These are phyloP conservation scores for Fusarium xylarioides DNA, from an alignment of 2,329 filamentous ascomycete genomes.

Conservation along the genomic window DNA sequence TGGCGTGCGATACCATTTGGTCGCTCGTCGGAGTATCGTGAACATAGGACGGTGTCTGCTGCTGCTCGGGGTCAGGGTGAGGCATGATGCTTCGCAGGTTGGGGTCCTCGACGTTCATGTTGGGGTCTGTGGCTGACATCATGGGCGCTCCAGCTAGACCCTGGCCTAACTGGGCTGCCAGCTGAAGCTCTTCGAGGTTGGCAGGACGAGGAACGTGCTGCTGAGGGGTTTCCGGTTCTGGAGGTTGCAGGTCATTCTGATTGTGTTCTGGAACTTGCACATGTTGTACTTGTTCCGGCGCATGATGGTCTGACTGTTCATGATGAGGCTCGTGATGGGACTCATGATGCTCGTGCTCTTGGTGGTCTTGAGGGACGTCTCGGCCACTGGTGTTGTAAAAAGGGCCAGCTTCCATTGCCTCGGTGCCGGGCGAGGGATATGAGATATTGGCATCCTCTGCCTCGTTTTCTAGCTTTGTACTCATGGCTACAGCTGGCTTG, in stretches of 20 bases:
- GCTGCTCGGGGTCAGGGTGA: constrained; percentile 52
- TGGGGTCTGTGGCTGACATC: constrained; percentile 58
- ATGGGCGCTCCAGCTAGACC: constrained; percentile 60
- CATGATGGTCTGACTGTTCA: constrained; percentile 42
- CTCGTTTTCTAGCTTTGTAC: constrained; percentile 48
- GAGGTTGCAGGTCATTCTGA: constrained; percentile 43
- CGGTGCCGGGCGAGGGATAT: constrained; percentile 58
- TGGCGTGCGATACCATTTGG: constrained; percentile 48
- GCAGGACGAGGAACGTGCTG: constrained; percentile 55
- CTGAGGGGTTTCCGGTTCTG: constrained; percentile 51
- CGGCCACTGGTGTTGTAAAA: constrained; percentile 55
- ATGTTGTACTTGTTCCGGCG: constrained; percentile 42
- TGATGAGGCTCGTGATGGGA: constrained; percentile 36
- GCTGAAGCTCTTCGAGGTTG: constrained; percentile 65
- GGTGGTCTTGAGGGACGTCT: constrained; percentile 46
- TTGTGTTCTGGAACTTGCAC: constrained; percentile 44
- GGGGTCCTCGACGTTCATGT: constrained; percentile 55
- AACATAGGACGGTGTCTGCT: constrained; percentile 49
- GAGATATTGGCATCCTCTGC: constrained; percentile 51
- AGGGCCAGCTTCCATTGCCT: constrained; percentile 53
- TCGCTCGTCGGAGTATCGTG: constrained; percentile 51
- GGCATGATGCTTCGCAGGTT: constrained; percentile 55
- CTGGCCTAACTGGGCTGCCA: constrained; percentile 66
- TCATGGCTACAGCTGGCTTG: constrained; percentile 39
- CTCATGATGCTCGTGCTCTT: constrained; percentile 41